Percentiles rank a stretch among this genome's conserved stretches.
Evolutionary conservation across 2,329 filamentous ascomycete genomes (phyloP).

Genomic region (Cadophora malorum): DNA sequence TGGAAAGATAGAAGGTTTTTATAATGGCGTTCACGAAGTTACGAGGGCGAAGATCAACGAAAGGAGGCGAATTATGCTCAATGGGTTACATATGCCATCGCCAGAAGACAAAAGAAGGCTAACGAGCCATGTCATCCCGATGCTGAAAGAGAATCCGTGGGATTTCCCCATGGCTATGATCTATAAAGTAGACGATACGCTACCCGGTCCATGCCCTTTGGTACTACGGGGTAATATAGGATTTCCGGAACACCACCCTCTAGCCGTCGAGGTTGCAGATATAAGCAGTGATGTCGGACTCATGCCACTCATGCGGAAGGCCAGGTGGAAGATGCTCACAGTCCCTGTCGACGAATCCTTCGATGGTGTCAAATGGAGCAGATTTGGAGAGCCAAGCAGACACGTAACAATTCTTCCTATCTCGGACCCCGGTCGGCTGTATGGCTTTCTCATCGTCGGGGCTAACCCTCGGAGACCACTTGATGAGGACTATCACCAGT

Average conservation of each 20-base stretch:
- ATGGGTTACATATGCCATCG: conserved; percentile 30
- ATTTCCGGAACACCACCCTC: conserved; percentile 34
- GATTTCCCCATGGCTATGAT: conserved; percentile 42
- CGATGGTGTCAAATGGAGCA: conserved; percentile 36
- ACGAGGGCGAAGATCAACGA: conserved; percentile 38
- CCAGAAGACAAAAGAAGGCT: conserved; percentile 26
- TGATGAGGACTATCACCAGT: conserved; percentile 38
- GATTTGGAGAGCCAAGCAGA: conserved; percentile 37
- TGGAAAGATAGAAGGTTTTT: conserved; percentile 39
- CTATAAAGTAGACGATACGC: conserved; percentile 38
- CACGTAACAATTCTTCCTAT: conserved; percentile 39
- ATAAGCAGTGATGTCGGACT: conserved; percentile 35
- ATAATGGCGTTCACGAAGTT: conserved; percentile 38
- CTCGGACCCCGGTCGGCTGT: conserved; percentile 26
- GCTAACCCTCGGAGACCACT: conserved; percentile 40
- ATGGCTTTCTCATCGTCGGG: conserved; percentile 40
- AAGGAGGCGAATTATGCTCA: conserved; percentile 38
- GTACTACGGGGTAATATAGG: conserved; percentile 36
- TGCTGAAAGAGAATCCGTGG: conserved; percentile 34
- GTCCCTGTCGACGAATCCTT: conserved; percentile 38
- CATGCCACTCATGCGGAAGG: conserved; percentile 36
- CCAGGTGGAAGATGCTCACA: conserved; percentile 33
- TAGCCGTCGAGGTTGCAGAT: conserved; percentile 31
- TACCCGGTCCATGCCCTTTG: conserved; percentile 23
- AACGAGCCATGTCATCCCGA: conserved; percentile 33